Evolutionary conservation across 2,329 filamentous ascomycete species (phyloP).

Genomic region (Claviceps fusiformis): DNA sequence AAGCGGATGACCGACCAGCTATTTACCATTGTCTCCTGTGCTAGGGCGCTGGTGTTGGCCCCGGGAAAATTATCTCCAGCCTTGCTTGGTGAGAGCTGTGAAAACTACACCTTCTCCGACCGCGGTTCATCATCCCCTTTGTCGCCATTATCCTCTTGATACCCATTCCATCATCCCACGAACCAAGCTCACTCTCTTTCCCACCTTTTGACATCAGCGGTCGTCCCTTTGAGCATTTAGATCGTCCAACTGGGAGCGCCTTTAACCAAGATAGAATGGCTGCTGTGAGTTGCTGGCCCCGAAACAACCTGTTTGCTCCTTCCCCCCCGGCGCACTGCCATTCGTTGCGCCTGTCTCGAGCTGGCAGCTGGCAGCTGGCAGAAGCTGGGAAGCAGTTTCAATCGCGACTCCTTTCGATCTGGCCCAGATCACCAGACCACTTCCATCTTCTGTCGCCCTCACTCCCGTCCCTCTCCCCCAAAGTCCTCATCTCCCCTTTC

Average conservation of each 20-base stretch:
- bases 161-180: slow-evolving; percentile 15
- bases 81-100: slow-evolving; percentile 16
- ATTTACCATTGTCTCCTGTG: slow-evolving; percentile 4
- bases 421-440: not conserved
- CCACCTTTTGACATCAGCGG: not conserved
- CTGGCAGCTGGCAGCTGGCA: slow-evolving; percentile 3
- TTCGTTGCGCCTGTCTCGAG: not conserved
- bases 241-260: slow-evolving; percentile 7
- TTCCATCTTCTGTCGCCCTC: slow-evolving; percentile 4
- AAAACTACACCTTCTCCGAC: slow-evolving; percentile 19
- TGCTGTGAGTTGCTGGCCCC: slow-evolving; percentile 23
- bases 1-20: not conserved
- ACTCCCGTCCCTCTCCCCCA: slow-evolving; percentile 4
- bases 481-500: slow-evolving; percentile 4
- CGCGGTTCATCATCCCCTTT: slow-evolving; percentile 14
- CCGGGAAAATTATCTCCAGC: slow-evolving; percentile 21
- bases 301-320: slow-evolving; percentile 3
- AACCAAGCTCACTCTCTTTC: slow-evolving; percentile 9
- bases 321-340: slow-evolving; percentile 2
- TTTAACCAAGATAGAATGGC: slow-evolving; percentile 26
- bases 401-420: not conserved
- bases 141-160: slow-evolving; percentile 18
- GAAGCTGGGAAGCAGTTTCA: not conserved
- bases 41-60: slow-evolving; percentile 2
- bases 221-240: slow-evolving; percentile 3